Evolutionary conservation across 2,329 filamentous ascomycete genomes (phyloP).

Genomic region (Colletotrichum eleusines): DNA sequence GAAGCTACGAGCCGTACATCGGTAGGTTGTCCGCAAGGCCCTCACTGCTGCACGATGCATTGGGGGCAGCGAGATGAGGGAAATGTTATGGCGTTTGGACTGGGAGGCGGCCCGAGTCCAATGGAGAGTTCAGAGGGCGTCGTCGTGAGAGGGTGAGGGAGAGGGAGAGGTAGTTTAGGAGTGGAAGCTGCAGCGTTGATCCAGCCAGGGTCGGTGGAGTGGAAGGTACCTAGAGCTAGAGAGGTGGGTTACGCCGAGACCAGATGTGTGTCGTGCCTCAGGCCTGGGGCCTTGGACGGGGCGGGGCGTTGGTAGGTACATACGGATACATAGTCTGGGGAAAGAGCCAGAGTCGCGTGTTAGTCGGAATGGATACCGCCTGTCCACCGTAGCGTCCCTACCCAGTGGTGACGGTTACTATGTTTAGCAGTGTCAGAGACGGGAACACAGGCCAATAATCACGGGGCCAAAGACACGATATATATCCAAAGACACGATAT

Average conservation of each 20-base stretch:
- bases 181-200: conserved; percentile 11
- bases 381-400: background rate
- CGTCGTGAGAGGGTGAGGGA: conserved; percentile 8
- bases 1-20: conserved; percentile 72
- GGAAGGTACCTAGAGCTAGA: background rate
- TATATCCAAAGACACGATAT: conserved; percentile 2
- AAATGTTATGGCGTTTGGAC: conserved; percentile 31
- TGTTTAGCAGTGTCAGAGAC: too few relatives aligned
- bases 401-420: conserved; percentile 15
- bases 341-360: conserved; percentile 13
- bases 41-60: conserved; percentile 82
- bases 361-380: background rate
- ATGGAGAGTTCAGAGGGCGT: conserved; percentile 27
- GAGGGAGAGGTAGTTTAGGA: conserved; percentile 26
- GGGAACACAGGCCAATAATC: conserved; percentile 16
- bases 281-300: conserved; percentile 4
- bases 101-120: conserved; percentile 40
- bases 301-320: background rate
- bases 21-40: conserved; percentile 76
- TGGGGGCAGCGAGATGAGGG: conserved; percentile 49
- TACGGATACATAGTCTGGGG: background rate
- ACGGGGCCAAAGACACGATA: conserved; percentile 9
- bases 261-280: conserved; percentile 38
- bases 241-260: conserved; percentile 24
- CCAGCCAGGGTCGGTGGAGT: conserved; percentile 30